Evolutionary conservation across 176 grass and related monocot species (phyloP), one percentile per base, ranked within the genome.

Genomic region (Zoysia japonica): DNA sequence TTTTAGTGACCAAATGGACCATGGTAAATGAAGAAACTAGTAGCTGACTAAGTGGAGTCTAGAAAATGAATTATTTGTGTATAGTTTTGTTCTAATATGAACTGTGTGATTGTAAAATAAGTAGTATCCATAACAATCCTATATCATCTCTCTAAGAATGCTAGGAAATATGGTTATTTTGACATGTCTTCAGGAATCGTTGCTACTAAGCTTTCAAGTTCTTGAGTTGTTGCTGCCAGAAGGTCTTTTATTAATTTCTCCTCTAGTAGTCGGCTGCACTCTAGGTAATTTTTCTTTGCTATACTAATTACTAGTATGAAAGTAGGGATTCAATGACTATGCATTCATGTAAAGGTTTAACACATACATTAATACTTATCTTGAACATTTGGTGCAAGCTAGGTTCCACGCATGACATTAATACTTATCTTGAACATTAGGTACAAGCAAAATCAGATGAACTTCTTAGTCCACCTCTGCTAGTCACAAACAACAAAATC

Each of bases 131-230:
- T 71, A 12, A 61, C 19, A 65, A 12, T 52, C n/a, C 12, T 65
- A 12, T 59, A 68, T 45, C 66, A 66, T 84, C 77, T 47, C 45
- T 68, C 41, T 47, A 2, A 57, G 54, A 80, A 79, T 69, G 61
- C 50, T 70, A 87, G 78, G 70, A 91, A 49, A 47, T 60, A 70
- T 56, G 51, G 81, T 93, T 15, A 74, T 91, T 60, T 71, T 85
- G 49, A 78, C 69, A 47, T 87, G 60, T 77, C 55, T 87, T 71
- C 82, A 89, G 74, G 72, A 87, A 86, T 86, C 47, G 49, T 85
- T 90, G 35, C 54, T 70, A 84, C 44, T 90, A 68, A 51, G 53
- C 86, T 49, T 14, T 61, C 5, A 0, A 69, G 87, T 36, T 60
- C 65, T 84, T 61, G 72, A 61, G 78, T 85, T 55, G 64, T 67